Conservation (phyloP, 139 green algal species). For the Tetradesmus obliquus region DNA sequence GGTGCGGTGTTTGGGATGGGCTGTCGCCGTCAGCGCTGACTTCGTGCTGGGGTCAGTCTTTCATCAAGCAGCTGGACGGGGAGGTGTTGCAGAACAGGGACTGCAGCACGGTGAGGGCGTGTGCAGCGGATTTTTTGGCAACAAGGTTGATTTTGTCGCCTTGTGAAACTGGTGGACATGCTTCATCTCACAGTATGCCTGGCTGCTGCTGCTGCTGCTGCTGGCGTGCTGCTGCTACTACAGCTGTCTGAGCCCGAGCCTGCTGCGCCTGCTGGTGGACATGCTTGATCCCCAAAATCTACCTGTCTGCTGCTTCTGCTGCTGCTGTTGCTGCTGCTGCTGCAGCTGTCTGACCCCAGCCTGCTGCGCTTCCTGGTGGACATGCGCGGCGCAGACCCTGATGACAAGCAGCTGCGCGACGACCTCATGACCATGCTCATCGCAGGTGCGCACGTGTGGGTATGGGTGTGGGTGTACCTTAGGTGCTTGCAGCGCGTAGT, state of each 20-base stretch:
- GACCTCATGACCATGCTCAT: slow-evolving; percentile 96
- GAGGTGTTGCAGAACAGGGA: slow-evolving; percentile 76
- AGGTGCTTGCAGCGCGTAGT: neutral
- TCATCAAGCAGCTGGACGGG: slow-evolving; percentile 60
- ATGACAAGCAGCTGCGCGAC: slow-evolving; percentile 93
- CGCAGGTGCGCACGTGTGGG: slow-evolving; percentile 51
- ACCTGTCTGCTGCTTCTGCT: neutral
- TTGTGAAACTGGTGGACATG: too few relatives aligned
- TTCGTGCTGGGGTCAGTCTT: too few relatives aligned
- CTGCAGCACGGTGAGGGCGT: slow-evolving; percentile 82
- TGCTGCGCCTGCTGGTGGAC: slow-evolving; percentile 98
- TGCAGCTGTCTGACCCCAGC: slow-evolving; percentile 77
- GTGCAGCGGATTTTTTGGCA: too few relatives aligned
- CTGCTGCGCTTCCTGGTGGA: slow-evolving; percentile 99
- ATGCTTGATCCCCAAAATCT: slow-evolving; percentile 56
- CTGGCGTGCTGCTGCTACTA: neutral
- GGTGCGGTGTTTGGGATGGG: too few relatives aligned
- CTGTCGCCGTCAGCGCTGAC: too few relatives aligned
- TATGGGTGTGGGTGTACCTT: neutral
- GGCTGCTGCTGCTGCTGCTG: neutral
- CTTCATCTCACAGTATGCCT: too few relatives aligned
- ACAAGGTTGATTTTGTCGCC: too few relatives aligned
- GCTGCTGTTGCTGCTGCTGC: neutral
- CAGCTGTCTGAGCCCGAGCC: slow-evolving; percentile 57
- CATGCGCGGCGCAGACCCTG: slow-evolving; percentile 92